phyloP scores from a whole-genome alignment of 331 rosid genomes.

The Malus hybrid region DNA sequence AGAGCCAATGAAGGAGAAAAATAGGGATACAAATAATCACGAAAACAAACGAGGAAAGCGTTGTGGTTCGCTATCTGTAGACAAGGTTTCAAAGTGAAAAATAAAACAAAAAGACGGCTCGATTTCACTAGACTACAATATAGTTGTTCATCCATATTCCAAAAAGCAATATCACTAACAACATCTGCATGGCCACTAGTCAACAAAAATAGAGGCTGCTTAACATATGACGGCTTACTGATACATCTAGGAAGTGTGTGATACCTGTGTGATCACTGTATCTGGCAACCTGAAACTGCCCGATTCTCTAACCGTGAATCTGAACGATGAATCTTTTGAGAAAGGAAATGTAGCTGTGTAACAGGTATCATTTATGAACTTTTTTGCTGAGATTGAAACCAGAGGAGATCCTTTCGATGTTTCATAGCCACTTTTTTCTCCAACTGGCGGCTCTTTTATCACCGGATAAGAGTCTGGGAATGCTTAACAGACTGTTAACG shows the following conservation, averaged over 20 bases:
- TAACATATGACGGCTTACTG: neutral
- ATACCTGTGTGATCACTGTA: neutral
- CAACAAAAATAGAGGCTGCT: neutral
- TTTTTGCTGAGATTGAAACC: neutral
- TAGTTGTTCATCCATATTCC: conserved; percentile 4
- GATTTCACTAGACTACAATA: conserved; percentile 6
- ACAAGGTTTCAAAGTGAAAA: neutral
- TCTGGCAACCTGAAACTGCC: neutral
- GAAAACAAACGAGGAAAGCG: no score
- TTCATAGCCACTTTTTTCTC: conserved; percentile 48
- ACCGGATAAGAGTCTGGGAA: conserved; percentile 42
- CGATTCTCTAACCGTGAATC: neutral
- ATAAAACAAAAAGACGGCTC: neutral
- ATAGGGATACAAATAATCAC: no score
- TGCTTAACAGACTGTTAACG: conserved; percentile 51
- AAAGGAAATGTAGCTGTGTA: neutral
- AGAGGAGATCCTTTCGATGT: neutral
- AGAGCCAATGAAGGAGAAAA: no score
- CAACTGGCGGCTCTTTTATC: conserved; percentile 17
- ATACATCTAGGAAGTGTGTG: conserved; percentile 1
- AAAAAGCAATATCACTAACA: neutral
- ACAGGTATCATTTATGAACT: neutral
- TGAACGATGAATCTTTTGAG: neutral
- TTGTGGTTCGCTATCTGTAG: neutral
- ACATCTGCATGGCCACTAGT: neutral